Evolutionary conservation across 805 yeast species (phyloP).

Genomic region (Jamesozyma gamospora): DNA sequence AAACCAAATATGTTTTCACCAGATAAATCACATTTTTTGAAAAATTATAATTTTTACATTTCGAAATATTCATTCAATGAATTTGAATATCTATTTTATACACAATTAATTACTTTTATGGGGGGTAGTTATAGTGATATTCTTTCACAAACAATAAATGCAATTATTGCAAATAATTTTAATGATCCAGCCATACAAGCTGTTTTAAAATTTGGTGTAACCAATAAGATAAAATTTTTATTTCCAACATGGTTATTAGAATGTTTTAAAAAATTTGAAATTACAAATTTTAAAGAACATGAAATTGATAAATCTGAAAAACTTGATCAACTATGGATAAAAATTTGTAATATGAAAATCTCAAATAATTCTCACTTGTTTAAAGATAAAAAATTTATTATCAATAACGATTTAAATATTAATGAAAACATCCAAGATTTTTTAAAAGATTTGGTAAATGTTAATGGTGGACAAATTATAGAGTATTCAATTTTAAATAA

Average conservation of each 20-base stretch:
- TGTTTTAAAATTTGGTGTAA: slow-evolving; percentile 28
- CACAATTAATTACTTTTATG: slow-evolving; percentile 43
- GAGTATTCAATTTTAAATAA: not conserved
- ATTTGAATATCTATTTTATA: slow-evolving; percentile 57
- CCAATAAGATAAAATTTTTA: slow-evolving; percentile 36
- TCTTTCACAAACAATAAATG: not conserved
- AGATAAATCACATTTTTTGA: slow-evolving; percentile 52
- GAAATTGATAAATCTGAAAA: not conserved
- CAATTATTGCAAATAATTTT: slow-evolving; percentile 50
- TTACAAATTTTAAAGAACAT: not conserved
- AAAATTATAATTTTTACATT: slow-evolving; percentile 49
- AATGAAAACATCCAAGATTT: not conserved
- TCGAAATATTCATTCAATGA: slow-evolving; percentile 51
- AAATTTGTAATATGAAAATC: not conserved
- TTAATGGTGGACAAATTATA: not conserved
- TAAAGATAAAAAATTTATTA: not conserved
- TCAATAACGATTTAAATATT: not conserved
- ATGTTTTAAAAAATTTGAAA: not conserved
- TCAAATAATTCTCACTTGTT: not conserved
- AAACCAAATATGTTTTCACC: slow-evolving; percentile 45
- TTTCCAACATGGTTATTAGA: slow-evolving; percentile 68
- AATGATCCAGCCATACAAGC: slow-evolving; percentile 55
- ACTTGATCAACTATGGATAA: not conserved
- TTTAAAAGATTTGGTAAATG: not conserved
- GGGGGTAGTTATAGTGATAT: slow-evolving; percentile 44